Evolutionary conservation across 805 yeast genomes (phyloP), one percentile per base, ranked within the genome.

Genomic region (Kluyveromyces aestuarii): DNA sequence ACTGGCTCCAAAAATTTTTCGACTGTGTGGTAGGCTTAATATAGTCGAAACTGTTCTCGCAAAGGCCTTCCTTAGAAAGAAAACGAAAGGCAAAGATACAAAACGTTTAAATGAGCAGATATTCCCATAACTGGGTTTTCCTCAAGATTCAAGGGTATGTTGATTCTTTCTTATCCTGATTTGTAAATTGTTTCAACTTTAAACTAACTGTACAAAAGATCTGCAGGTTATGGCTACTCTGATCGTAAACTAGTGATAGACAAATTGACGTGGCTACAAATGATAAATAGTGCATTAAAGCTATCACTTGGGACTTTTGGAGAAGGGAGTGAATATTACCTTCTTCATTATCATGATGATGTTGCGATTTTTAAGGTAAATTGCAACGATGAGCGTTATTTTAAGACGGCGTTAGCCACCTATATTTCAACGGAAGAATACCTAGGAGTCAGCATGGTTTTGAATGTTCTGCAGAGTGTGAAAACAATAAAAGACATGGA

Each of bases 271-370:
- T 72, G 76, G 77, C 66, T 59, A 25, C 66, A 67, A 27, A 62
- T 67, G 59, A 51, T 71, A 6, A 57, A 57, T 21, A 58, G 55
- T 37, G 70, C 75, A 0, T 50, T 72, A 21, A 60, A 54, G 27
- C 60, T 64, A 18, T 61, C 67, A 6, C 72, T 71, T 52, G 77
- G 77, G 1, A 39, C 70, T 4, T 68, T 72, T 53, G 76, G 77
- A 0, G 65, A 64, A 40, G 67, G 71, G 1, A 60, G 69, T 1
- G 72, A 69, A 19, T 57, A 62, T 10, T 60, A 61, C 2, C 48
- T 72, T n/a, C 30, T 71, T 13, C 48, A 59, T 19, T 54, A 48
- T 3, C 54, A 58, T 6, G 62, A 58, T 13, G 49, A 52, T 27
- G 47, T 48, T 10, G 64, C 67, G 1, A 53, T 59, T 30, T 47